phyloP scores from a whole-genome alignment of 805 yeast genomes.

The Huiozyma sinensis region DNA sequence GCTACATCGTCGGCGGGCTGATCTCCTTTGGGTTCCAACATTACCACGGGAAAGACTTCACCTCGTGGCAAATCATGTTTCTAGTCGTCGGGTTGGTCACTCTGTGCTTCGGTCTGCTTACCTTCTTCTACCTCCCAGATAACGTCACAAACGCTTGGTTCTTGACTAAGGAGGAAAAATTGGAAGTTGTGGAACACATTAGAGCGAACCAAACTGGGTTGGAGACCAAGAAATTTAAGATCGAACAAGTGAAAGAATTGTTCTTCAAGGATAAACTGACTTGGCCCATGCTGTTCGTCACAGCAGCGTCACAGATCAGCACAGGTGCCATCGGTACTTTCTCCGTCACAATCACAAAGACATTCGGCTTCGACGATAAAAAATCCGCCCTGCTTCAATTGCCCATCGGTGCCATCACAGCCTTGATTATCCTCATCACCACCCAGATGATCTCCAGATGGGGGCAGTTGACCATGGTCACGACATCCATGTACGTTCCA shows the following conservation, averaged over 20 bases:
- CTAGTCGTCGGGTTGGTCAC: slow-evolving; percentile 46
- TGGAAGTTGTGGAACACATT: slow-evolving; percentile 38
- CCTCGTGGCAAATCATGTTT: slow-evolving; percentile 55
- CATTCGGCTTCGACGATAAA: slow-evolving; percentile 39
- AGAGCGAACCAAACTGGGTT: slow-evolving; percentile 42
- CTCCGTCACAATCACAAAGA: slow-evolving; percentile 40
- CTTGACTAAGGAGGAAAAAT: slow-evolving; percentile 31
- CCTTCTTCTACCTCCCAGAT: slow-evolving; percentile 39
- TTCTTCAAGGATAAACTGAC: slow-evolving; percentile 36
- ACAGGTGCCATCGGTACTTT: slow-evolving; percentile 45
- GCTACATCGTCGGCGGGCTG: slow-evolving; percentile 36
- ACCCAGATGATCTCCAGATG: slow-evolving; percentile 30
- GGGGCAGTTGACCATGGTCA: slow-evolving; percentile 30
- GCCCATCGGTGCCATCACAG: slow-evolving; percentile 47
- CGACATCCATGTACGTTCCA: slow-evolving; percentile 32
- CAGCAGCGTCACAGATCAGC: slow-evolving; percentile 37
- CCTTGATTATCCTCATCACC: slow-evolving; percentile 30
- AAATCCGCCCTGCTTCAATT: slow-evolving; percentile 41
- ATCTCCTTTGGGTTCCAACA: slow-evolving; percentile 46
- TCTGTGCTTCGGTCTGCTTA: slow-evolving; percentile 36
- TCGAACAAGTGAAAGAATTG: slow-evolving; percentile 37
- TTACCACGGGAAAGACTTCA: slow-evolving; percentile 31
- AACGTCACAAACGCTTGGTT: slow-evolving; percentile 35
- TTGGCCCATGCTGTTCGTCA: slow-evolving; percentile 40
- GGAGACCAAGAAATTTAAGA: slow-evolving; percentile 37